phyloP scores from a whole-genome alignment of 2,329 filamentous ascomycete species.

The Delphinella strobiligena region DNA sequence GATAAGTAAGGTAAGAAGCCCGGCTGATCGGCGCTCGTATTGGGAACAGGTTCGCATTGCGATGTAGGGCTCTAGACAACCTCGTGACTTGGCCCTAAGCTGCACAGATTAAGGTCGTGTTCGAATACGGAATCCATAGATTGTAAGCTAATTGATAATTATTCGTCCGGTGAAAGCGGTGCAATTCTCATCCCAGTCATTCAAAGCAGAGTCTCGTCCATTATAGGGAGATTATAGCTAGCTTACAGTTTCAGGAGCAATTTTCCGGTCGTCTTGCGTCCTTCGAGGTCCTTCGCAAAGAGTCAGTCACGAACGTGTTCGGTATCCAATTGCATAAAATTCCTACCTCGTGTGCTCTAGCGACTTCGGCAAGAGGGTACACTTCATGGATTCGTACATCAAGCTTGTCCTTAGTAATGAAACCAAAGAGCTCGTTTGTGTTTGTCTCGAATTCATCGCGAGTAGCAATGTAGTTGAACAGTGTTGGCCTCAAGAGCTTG shows the following conservation, averaged over 20 bases:
- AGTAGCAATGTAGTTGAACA: slow-evolving; percentile 59
- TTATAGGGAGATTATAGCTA: neutral
- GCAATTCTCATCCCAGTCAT: too few relatives aligned
- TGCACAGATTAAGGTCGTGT: too few relatives aligned
- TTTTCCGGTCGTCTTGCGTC: slow-evolving; percentile 75
- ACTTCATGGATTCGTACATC: slow-evolving; percentile 63
- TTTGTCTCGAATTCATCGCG: slow-evolving; percentile 62
- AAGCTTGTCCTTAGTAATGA: slow-evolving; percentile 57
- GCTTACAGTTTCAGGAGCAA: slow-evolving; percentile 51
- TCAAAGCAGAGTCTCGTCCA: too few relatives aligned
- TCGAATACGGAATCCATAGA: too few relatives aligned
- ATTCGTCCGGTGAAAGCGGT: too few relatives aligned
- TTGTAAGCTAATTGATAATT: too few relatives aligned
- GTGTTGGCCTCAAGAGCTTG: slow-evolving; percentile 60
- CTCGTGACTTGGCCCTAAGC: too few relatives aligned
- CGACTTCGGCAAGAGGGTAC: slow-evolving; percentile 64
- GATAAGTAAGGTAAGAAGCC: too few relatives aligned
- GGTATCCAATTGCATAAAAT: too few relatives aligned
- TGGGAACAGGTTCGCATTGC: too few relatives aligned
- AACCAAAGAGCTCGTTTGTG: slow-evolving; percentile 57
- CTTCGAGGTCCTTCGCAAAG: slow-evolving; percentile 53
- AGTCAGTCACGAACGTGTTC: neutral
- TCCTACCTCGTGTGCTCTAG: slow-evolving; percentile 50
- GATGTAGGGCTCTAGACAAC: too few relatives aligned
- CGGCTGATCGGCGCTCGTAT: too few relatives aligned